Evolutionary conservation across 495 filamentous ascomycete species (phyloP), one percentile per base, ranked within the genome.

Genomic region (Rhypophila decipiens): DNA sequence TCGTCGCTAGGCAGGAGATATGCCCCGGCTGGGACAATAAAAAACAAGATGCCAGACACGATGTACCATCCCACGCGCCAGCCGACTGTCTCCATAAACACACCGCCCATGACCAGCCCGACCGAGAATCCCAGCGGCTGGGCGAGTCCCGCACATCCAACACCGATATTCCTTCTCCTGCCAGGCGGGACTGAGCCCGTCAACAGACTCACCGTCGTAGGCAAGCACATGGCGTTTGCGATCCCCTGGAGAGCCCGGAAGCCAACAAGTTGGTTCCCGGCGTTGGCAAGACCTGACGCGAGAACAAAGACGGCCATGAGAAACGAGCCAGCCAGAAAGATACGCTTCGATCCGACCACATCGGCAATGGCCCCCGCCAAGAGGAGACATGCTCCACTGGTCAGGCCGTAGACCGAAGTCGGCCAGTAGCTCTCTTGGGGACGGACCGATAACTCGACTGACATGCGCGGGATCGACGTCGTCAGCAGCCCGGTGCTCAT

Each of bases 91-190:
- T 74, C 55, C 2, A 70, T 56, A 38, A 82, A 74, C 5, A 80
- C 47, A 5, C 79, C 77, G 18, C 73, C 75, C 2, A 82, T 55
- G 0, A 82, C 66, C 1, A 83, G 60, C 0, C 79, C 78, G 8
- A 78, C 31, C 0, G 71, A 68, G 56, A 75, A 82, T 2, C 78
- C 79, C 17, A 81, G 33, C 0, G 74, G 73, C 45, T 72, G 68
- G 2, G 69, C 73, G 3, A 72, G 50, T 0, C 78, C 79, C 5
- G 78, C 47, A 34, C 61, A 68, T 0, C 73, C 70, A 50, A 82
- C 80, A 0, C 61, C 77, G 0, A 77, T 50, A 44, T 81, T 85
- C 5, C 79, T 57, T 21, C 52, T 41, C 15, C 61, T 56, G 0
- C 79, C 78, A 0, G 34, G 29, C 17, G 46, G 29, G 9, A 65